These are phyloP conservation scores for Penicillium thymicola DNA, from an alignment of 2,329 filamentous ascomycete genomes.

Conservation along the genomic window DNA sequence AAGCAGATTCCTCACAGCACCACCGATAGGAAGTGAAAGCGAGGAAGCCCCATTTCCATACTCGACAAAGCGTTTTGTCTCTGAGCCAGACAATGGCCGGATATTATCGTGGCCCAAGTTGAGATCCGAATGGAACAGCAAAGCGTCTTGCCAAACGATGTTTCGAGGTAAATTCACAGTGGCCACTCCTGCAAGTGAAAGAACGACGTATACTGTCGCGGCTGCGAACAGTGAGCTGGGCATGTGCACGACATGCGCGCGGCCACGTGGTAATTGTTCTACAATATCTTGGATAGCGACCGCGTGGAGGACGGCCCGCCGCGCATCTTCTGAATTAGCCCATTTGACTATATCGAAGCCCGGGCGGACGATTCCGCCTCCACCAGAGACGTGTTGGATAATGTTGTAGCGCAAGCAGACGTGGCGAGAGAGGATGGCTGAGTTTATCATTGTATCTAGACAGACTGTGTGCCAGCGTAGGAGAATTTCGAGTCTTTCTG, in stretches of 20 bases:
- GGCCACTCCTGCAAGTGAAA: slow-evolving; percentile 39
- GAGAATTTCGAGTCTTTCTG: slow-evolving; percentile 41
- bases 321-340: slow-evolving; percentile 40
- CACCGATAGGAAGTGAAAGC: slow-evolving; percentile 20
- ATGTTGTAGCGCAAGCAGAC: slow-evolving; percentile 42
- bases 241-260: slow-evolving; percentile 47
- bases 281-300: slow-evolving; percentile 48
- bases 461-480: slow-evolving; percentile 48
- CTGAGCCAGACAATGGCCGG: slow-evolving; percentile 27
- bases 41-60: slow-evolving; percentile 23
- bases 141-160: slow-evolving; percentile 43
- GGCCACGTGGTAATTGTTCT: slow-evolving; percentile 44
- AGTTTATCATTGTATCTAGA: slow-evolving; percentile 43
- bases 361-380: slow-evolving; percentile 23
- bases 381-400: slow-evolving; percentile 40
- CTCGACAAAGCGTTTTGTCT: slow-evolving; percentile 40
- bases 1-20: slow-evolving; percentile 40
- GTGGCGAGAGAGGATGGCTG: slow-evolving; percentile 39
- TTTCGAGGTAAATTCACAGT: slow-evolving; percentile 40
- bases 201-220: slow-evolving; percentile 43
- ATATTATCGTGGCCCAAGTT: slow-evolving; percentile 27
- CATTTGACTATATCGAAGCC: slow-evolving; percentile 41
- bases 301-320: slow-evolving; percentile 43
- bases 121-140: slow-evolving; percentile 32
- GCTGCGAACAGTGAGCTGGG: slow-evolving; percentile 46